These are phyloP conservation scores for Leishmania gerbilli DNA, from an alignment of 208 protist species.

Conservation along the genomic window DNA sequence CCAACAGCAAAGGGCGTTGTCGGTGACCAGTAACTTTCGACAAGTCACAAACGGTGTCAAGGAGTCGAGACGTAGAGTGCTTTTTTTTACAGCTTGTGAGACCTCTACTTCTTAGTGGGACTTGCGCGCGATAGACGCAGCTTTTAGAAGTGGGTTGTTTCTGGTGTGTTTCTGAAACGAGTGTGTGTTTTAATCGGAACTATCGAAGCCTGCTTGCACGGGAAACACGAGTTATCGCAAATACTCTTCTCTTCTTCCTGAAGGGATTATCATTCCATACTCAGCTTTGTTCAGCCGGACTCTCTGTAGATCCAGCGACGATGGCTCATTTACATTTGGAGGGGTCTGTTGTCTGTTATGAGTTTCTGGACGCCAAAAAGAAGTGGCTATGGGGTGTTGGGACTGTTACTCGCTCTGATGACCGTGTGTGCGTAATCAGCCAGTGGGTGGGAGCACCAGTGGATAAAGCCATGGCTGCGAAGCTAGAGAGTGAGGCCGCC, in stretches of 20 bases:
- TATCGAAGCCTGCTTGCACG: not conserved
- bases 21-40: not conserved
- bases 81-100: not conserved
- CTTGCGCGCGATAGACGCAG: not conserved
- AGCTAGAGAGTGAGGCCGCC: constrained; percentile 17
- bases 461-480: constrained; percentile 2
- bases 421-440: constrained; percentile 19
- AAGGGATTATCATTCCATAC: not conserved
- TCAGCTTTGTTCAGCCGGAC: not conserved
- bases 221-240: not conserved
- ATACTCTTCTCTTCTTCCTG: not conserved
- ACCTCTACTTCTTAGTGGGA: not conserved
- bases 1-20: not conserved
- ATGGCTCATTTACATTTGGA: constrained; percentile 12
- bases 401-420: constrained; percentile 14
- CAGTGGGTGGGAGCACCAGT: constrained; percentile 17
- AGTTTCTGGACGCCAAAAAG: constrained; percentile 29
- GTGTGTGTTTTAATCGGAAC: not conserved
- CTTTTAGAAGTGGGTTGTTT: not conserved
- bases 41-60: not conserved
- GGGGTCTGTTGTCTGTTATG: constrained; percentile 22
- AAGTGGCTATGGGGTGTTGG: constrained; percentile 28
- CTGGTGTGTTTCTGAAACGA: not conserved
- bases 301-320: not conserved
- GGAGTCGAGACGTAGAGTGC: not conserved